phyloP scores from a whole-genome alignment of 345 rosid genomes.

The rapeseed (Brassica napus) region DNA sequence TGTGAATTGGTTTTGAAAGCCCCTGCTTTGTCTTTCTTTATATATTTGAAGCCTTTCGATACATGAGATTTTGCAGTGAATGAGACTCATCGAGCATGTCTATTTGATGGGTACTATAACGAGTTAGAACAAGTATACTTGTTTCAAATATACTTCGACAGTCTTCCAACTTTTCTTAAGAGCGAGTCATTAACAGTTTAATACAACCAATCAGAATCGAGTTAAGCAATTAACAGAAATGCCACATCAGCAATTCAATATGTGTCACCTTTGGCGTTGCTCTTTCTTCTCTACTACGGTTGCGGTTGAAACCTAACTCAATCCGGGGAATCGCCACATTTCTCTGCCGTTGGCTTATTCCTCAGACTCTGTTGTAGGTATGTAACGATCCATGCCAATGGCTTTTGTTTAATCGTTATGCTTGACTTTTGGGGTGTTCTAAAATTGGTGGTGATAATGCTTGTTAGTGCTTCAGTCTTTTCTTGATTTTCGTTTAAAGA shows the following conservation, averaged over 20 bases:
- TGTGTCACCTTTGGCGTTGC: no score
- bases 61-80: no score
- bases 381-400: neutral
- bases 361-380: slow-evolving; percentile 2
- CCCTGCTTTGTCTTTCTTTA: no score
- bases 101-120: no score
- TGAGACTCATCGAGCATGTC: no score
- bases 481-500: no score
- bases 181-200: neutral
- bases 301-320: neutral
- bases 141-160: no score
- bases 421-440: neutral
- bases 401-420: neutral
- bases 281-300: no score
- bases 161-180: no score
- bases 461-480: neutral
- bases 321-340: neutral
- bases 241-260: neutral
- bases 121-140: no score
- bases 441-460: neutral
- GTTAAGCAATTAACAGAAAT: neutral
- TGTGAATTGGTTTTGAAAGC: no score
- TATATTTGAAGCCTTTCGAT: no score
- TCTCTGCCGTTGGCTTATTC: neutral
- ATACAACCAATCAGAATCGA: neutral